Evolutionary conservation across 2,329 filamentous ascomycete genomes (phyloP).

Genomic region (Pleoardoris graminearum): DNA sequence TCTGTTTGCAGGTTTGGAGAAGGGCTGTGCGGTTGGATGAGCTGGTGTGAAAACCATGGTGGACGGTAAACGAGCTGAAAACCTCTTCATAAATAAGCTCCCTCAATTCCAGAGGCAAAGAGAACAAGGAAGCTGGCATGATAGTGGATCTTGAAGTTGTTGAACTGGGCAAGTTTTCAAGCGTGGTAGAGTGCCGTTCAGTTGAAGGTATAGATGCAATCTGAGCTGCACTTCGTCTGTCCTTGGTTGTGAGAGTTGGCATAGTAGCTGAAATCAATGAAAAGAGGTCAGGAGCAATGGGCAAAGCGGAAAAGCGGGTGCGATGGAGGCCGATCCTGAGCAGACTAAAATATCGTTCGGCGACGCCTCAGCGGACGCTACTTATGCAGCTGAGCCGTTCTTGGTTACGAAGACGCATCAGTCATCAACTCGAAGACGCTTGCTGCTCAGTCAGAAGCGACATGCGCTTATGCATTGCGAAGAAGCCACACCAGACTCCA

Average conservation of each 20-base stretch:
- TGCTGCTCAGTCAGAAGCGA: too few relatives aligned
- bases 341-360: constrained; percentile 13
- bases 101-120: constrained; percentile 38
- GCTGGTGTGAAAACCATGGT: constrained; percentile 30
- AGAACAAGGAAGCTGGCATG: constrained; percentile 31
- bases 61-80: constrained; percentile 35
- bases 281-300: constrained; percentile 3
- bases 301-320: not conserved
- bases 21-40: constrained; percentile 33
- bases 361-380: not conserved
- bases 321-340: not conserved
- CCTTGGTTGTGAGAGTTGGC: not conserved
- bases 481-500: constrained; percentile 1
- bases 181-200: not conserved
- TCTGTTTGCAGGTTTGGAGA: constrained; percentile 35
- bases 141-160: not conserved
- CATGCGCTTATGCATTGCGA: constrained; percentile 6
- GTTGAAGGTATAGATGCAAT: not conserved
- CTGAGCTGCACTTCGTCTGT: not conserved
- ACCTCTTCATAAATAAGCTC: constrained; percentile 41
- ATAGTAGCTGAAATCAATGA: not conserved
- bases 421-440: too few relatives aligned
- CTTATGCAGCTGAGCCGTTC: constrained; percentile 17
- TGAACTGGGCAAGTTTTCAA: not conserved
- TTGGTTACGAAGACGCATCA: constrained; percentile 17